Base-by-base conservation (phyloP, 2,329 filamentous ascomycete species). In the Diplodia mutila region DNA sequence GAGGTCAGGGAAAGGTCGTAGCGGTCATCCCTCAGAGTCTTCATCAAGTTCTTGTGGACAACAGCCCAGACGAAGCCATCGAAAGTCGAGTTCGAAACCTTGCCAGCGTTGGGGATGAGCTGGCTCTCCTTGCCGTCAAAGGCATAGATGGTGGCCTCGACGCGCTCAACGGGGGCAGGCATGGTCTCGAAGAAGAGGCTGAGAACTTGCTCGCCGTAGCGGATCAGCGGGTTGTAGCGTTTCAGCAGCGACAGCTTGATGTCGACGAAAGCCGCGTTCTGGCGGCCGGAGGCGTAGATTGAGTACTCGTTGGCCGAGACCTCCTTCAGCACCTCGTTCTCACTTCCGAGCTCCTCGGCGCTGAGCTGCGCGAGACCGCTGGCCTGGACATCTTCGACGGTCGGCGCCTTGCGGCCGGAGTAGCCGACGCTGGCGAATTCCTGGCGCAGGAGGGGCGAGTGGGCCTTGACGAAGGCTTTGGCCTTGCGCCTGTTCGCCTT, bases 31-130 rank as follows among this genome's bases (percentile, higher is more conserved):
- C 95, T 91, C 73, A 97, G 86, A 74, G 88, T 85, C 83, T 92
- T 92, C 94, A 99, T 98, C 78, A 86, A 83, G 74, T 93, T 90
- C 87, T 99, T 99, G 86, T 98, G 93, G 70, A 98, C 94, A 72
- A 99, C 81, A 61, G 93, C 94, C 87, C 91, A 98, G 71, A 99
- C 94, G 75, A 98, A 99, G 53, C 90, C 90, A 77, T 98, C 95
- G 75, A 90, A 98, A 48, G 81, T 81, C 68, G 87, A 89, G 78
- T 85, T 88, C 75, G 81, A 71, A 74, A 80, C 77, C 68, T 82
- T 80, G 49, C 87, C 88, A 6, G 88, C 88, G 3, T 86, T 73
- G 6, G 85, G 92, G 0, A 96, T 89, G 32, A 93, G 88, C 69
- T 91, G 85, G 72, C 87, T 86, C 84, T 99, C 95, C 80, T 91